These are phyloP conservation scores for Metschnikowia kofuensis DNA, from an alignment of 805 yeast species.

Conservation along the genomic window DNA sequence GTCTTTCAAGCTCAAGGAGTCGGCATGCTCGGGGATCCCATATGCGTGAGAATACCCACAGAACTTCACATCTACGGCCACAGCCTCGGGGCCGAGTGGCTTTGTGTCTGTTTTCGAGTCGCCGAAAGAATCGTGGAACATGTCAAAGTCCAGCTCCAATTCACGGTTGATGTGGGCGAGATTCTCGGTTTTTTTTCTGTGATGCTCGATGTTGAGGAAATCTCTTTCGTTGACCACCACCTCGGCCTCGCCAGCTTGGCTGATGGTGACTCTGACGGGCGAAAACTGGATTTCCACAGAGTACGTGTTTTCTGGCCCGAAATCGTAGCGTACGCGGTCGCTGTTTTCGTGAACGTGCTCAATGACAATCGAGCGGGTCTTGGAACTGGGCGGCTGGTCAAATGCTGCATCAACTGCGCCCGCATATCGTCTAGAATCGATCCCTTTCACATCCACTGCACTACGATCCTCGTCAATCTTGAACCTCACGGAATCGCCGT, in stretches of 20 bases:
- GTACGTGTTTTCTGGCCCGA: constrained; percentile 41
- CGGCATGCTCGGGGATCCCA: constrained; percentile 98
- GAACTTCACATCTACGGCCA: constrained; percentile 75
- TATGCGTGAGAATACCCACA: constrained; percentile 60
- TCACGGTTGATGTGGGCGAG: constrained; percentile 28
- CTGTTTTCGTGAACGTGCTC: constrained; percentile 10
- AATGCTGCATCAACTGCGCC: constrained; percentile 27
- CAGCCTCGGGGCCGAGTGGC: constrained; percentile 86
- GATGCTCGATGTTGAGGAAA: constrained; percentile 81
- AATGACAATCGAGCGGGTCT: neutral
- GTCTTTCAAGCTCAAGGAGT: constrained; percentile 67
- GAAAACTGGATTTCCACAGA: constrained; percentile 40
- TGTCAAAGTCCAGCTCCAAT: constrained; percentile 61
- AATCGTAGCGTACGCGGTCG: constrained; percentile 20
- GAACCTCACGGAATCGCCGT: constrained; percentile 58
- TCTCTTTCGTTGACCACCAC: constrained; percentile 65
- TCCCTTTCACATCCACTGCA: constrained; percentile 1
- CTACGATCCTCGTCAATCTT: constrained; percentile 62
- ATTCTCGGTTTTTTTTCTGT: constrained; percentile 43
- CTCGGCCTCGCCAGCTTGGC: constrained; percentile 43
- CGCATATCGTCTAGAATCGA: constrained; percentile 57
- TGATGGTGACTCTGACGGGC: constrained; percentile 52
- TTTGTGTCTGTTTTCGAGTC: constrained; percentile 64
- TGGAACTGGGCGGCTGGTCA: constrained; percentile 2
- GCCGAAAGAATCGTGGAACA: constrained; percentile 68